A percentile compares a stretch with the other conserved stretches of the same genome.
phyloP scores from a whole-genome alignment of 2,329 filamentous ascomycete genomes.

The Fusarium vanettenii region DNA sequence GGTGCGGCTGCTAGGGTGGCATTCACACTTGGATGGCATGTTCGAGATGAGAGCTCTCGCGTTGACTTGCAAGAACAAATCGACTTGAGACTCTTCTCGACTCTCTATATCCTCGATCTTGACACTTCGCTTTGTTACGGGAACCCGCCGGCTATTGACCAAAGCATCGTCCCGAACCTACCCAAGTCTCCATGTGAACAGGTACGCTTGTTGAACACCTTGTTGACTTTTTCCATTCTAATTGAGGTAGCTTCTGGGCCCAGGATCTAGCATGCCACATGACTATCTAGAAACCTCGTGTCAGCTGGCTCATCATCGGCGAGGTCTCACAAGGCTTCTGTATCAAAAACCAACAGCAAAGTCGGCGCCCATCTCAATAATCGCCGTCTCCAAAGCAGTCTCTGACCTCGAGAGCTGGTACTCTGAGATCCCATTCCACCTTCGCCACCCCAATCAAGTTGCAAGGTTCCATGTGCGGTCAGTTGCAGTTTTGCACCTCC shows the following conservation, averaged over 20 bases:
- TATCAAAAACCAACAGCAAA: conserved; percentile 3
- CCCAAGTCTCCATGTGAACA: conserved; percentile 9
- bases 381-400: background rate
- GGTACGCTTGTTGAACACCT: background rate
- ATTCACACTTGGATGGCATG: conserved; percentile 13
- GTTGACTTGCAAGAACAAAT: conserved; percentile 17
- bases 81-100: conserved; percentile 7
- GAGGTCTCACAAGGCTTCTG: background rate
- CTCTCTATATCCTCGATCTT: conserved; percentile 11
- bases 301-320: background rate
- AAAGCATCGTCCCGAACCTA: background rate
- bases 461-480: conserved; percentile 12
- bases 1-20: conserved; percentile 13
- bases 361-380: background rate
- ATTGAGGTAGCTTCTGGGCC: background rate
- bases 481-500: conserved; percentile 10
- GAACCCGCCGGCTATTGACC: conserved; percentile 9
- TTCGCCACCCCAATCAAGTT: background rate
- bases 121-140: conserved; percentile 12
- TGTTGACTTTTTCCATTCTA: background rate
- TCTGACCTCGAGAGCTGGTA: background rate
- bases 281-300: conserved; percentile 8
- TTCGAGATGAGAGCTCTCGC: background rate
- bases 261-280: conserved; percentile 6
- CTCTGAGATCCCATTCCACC: background rate